phyloP scores from a whole-genome alignment of 2,329 filamentous ascomycete genomes.

The Ramularia collo-cygni region DNA sequence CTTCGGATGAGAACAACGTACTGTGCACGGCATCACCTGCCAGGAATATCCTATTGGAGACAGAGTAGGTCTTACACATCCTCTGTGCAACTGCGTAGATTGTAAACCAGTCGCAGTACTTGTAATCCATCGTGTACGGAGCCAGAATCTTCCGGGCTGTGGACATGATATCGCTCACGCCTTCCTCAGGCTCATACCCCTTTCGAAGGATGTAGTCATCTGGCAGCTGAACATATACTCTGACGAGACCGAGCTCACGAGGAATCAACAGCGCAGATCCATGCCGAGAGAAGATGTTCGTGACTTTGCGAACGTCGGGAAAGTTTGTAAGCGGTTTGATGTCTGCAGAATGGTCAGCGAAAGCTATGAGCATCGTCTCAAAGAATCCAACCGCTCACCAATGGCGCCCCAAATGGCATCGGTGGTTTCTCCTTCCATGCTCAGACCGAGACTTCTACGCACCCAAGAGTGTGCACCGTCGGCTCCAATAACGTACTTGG shows the following conservation, averaged over 20 bases:
- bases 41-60: conserved; percentile 49
- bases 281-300: conserved; percentile 61
- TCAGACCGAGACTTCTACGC: conserved; percentile 8
- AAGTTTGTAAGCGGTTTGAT: conserved; percentile 24
- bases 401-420: conserved; percentile 25
- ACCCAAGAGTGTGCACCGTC: conserved; percentile 19
- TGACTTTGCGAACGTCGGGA: conserved; percentile 70
- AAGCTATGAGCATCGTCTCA: not conserved
- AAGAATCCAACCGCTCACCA: not conserved
- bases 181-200: too few species aligned
- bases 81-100: conserved; percentile 72
- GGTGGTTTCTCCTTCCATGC: conserved; percentile 17
- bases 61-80: conserved; percentile 36
- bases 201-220: conserved; percentile 27
- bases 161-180: too few species aligned
- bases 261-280: conserved; percentile 74
- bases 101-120: conserved; percentile 36
- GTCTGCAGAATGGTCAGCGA: conserved; percentile 7
- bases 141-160: conserved; percentile 55
- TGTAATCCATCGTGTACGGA: conserved; percentile 48
- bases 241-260: conserved; percentile 41
- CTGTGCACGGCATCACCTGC: conserved; percentile 33
- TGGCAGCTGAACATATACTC: conserved; percentile 23
- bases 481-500: conserved; percentile 20
- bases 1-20: conserved; percentile 36